Evolutionary conservation across 2,329 filamentous ascomycete genomes (phyloP).

Genomic region (Nigrograna mackinnonii): DNA sequence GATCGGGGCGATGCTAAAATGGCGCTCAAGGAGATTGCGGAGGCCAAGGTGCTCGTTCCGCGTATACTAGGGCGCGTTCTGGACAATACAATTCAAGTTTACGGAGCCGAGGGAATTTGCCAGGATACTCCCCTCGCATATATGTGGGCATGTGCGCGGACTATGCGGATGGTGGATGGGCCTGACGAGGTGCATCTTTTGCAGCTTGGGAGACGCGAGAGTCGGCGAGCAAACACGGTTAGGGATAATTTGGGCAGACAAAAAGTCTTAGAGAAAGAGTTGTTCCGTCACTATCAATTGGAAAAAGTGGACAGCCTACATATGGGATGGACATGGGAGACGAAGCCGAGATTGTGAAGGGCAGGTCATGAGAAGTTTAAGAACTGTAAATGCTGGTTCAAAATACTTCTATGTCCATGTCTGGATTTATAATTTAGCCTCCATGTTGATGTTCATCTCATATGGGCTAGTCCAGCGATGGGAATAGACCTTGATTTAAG

Average conservation of each 20-base stretch:
- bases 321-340: not conserved
- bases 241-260: not conserved
- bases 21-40: conserved; percentile 84
- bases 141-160: conserved; percentile 78
- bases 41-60: conserved; percentile 88
- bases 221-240: conserved; percentile 40
- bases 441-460: too few species aligned
- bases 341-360: conserved; percentile 1
- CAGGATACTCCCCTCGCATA: conserved; percentile 82
- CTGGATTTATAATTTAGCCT: too few species aligned
- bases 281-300: not conserved
- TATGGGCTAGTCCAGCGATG: too few species aligned
- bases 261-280: not conserved
- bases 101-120: conserved; percentile 82
- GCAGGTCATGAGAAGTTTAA: too few species aligned
- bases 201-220: not conserved
- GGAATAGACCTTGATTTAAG: too few species aligned
- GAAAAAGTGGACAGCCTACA: not conserved
- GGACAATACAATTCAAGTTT: conserved; percentile 86
- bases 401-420: too few species aligned
- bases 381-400: too few species aligned
- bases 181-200: not conserved
- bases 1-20: conserved; percentile 82
- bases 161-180: conserved; percentile 32
- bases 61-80: conserved; percentile 78